These are phyloP conservation scores for Polytrichum commune DNA, from an alignment of 225 moss, liverwort and hornwort species.

Conservation along the genomic window DNA sequence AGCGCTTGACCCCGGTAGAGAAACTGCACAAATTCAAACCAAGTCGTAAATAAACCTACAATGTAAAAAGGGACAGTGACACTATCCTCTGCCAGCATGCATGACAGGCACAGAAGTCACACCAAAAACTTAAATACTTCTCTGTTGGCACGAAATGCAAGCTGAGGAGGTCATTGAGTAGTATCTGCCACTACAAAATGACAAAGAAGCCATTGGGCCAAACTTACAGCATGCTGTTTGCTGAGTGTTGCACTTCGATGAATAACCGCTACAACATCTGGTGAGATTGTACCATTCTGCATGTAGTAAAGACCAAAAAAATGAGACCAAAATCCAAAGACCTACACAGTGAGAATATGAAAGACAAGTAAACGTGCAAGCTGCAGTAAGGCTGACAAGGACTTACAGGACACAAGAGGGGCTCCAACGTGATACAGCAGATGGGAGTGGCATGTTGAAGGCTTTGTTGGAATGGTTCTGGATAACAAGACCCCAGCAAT, in stretches of 20 bases:
- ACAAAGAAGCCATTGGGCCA: background rate
- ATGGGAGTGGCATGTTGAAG: slow-evolving; percentile 59
- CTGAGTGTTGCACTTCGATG: slow-evolving; percentile 68
- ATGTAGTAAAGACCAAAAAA: background rate
- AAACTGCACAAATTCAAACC: slow-evolving; percentile 56
- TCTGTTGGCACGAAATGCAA: no score
- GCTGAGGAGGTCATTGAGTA: no score
- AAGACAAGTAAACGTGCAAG: background rate
- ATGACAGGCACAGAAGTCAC: no score
- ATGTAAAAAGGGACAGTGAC: no score
- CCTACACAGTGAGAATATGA: background rate
- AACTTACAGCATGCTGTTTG: slow-evolving; percentile 78
- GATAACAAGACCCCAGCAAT: slow-evolving; percentile 18
- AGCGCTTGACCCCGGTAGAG: slow-evolving; percentile 82
- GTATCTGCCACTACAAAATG: no score
- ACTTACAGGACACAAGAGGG: slow-evolving; percentile 71
- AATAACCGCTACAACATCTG: slow-evolving; percentile 81
- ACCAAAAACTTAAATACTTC: no score
- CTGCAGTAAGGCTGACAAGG: slow-evolving; percentile 10
- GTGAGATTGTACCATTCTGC: slow-evolving; percentile 70
- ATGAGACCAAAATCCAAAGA: slow-evolving; percentile 3
- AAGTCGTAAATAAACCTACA: background rate
- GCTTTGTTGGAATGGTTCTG: slow-evolving; percentile 15
- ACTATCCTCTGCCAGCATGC: no score
- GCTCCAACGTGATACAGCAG: slow-evolving; percentile 95